phyloP scores from a whole-genome alignment of 805 yeast species.

The Teunomyces gatunensis region DNA sequence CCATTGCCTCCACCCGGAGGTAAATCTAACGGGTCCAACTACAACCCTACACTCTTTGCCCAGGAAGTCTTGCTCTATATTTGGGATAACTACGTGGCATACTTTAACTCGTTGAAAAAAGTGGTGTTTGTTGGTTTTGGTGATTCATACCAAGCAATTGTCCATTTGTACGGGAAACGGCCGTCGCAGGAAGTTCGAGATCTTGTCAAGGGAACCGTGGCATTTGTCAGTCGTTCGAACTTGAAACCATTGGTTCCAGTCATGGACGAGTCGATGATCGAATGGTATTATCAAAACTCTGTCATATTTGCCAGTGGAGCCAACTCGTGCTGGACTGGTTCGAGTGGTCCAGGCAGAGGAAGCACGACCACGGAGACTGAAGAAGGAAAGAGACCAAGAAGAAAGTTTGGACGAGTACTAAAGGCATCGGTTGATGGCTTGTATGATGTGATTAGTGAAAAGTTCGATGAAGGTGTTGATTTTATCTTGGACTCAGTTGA shows the following conservation, averaged over 20 bases:
- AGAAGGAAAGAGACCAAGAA: constrained; percentile 67
- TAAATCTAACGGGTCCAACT: constrained; percentile 23
- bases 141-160: constrained; percentile 82
- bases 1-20: constrained; percentile 27
- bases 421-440: constrained; percentile 71
- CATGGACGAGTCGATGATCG: constrained; percentile 84
- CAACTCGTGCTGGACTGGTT: constrained; percentile 78
- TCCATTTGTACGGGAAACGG: constrained; percentile 84
- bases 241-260: constrained; percentile 79
- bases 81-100: constrained; percentile 89
- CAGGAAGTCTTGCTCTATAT: constrained; percentile 76
- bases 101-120: constrained; percentile 62
- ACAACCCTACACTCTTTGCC: constrained; percentile 62
- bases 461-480: constrained; percentile 83
- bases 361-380: constrained; percentile 12
- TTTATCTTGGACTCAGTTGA: constrained; percentile 78
- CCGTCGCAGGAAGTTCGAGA: constrained; percentile 50
- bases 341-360: constrained; percentile 27
- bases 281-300: constrained; percentile 88
- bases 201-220: constrained; percentile 66
- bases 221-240: constrained; percentile 65
- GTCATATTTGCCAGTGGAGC: constrained; percentile 71
- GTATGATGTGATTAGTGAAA: constrained; percentile 72
- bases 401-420: constrained; percentile 87
- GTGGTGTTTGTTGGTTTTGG: constrained; percentile 85